Conservation (phyloP, 2,329 filamentous ascomycete species). For the Xylaria sp. region DNA sequence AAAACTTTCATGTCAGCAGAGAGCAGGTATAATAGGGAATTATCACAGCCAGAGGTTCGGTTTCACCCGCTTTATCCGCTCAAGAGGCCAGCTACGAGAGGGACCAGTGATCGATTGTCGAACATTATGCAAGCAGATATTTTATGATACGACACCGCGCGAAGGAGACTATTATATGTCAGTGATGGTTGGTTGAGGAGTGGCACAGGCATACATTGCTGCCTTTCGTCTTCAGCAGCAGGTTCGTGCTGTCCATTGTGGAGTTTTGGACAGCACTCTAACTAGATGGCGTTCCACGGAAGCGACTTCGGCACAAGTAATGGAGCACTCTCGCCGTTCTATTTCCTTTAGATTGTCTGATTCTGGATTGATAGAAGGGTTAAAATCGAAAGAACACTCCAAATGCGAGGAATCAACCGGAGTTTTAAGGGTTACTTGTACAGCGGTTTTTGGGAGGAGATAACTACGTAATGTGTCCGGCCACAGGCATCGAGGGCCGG, state of each 20-base stretch:
- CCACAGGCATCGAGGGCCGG: constrained; percentile 10
- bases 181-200: background rate
- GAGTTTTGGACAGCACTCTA: background rate
- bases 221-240: background rate
- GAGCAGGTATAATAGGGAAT: constrained; percentile 23
- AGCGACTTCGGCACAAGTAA: background rate
- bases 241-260: background rate
- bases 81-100: constrained; percentile 15
- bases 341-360: constrained; percentile 23
- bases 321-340: constrained; percentile 2
- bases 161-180: background rate
- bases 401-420: constrained; percentile 18
- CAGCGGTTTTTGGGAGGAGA: constrained; percentile 18
- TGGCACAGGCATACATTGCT: constrained; percentile 3
- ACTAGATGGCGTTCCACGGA: constrained; percentile 5
- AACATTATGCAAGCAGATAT: background rate
- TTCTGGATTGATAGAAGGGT: constrained; percentile 27
- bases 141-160: background rate
- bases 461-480: constrained; percentile 8
- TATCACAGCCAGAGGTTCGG: constrained; percentile 35
- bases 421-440: constrained; percentile 26
- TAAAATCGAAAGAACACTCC: constrained; percentile 19
- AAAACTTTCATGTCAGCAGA: constrained; percentile 36
- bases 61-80: constrained; percentile 32
- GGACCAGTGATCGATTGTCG: background rate